phyloP scores from a whole-genome alignment of 805 yeast genomes.

The Candida sakaeoensis region DNA sequence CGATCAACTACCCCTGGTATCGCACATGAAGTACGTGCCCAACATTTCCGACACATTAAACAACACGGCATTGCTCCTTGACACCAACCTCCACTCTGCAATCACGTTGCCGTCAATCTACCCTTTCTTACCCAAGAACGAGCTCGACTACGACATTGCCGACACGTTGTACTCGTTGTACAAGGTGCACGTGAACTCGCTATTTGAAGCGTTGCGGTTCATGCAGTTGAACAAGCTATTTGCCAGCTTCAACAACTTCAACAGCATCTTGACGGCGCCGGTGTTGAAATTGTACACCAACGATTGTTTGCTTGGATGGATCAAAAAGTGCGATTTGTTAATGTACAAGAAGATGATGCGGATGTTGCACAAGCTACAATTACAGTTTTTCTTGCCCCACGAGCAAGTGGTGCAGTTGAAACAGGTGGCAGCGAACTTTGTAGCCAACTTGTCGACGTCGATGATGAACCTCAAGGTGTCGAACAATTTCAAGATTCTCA shows the following conservation, averaged over 20 bases:
- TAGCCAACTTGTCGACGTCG: constrained; percentile 42
- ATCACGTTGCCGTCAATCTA: constrained; percentile 37
- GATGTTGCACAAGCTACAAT: constrained; percentile 58
- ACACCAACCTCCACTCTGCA: constrained; percentile 13
- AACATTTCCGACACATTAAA: constrained; percentile 20
- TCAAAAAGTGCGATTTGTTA: constrained; percentile 61
- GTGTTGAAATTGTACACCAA: constrained; percentile 55
- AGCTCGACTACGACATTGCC: constrained; percentile 53
- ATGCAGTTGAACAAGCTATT: constrained; percentile 64
- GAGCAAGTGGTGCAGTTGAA: constrained; percentile 53
- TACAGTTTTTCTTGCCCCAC: constrained; percentile 51
- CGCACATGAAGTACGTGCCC: constrained; percentile 28
- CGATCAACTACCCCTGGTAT: constrained; percentile 14
- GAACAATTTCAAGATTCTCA: constrained; percentile 45
- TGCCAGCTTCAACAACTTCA: constrained; percentile 49
- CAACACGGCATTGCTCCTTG: constrained; percentile 11
- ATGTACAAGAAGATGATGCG: constrained; percentile 53
- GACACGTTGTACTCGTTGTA: constrained; percentile 61
- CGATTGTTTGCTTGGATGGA: constrained; percentile 55
- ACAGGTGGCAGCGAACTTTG: constrained; percentile 46
- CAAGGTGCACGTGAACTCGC: constrained; percentile 56
- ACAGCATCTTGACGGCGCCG: constrained; percentile 55
- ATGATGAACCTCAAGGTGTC: constrained; percentile 42
- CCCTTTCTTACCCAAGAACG: constrained; percentile 37
- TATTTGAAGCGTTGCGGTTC: constrained; percentile 63